Base-by-base conservation (phyloP, 441 rosid species). In the Erodium moschatum region DNA sequence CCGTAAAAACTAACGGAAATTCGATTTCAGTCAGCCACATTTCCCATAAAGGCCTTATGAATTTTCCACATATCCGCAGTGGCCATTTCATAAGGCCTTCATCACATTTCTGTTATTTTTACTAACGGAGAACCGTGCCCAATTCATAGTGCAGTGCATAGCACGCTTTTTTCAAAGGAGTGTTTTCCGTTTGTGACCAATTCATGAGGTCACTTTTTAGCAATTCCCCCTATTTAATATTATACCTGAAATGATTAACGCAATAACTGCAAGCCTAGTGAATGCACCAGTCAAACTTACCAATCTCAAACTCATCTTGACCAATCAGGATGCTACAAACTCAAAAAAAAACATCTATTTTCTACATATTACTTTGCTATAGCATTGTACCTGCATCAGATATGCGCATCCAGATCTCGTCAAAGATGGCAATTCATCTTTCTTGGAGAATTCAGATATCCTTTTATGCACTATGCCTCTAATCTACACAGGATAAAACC, bases 341-440 rank as follows among this genome's bases (percentile, higher is more conserved):
- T 6, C 38, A 8, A 19, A 21, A 58, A 18, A 58, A 18, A 24
- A 2, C 27, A 58, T 6, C 29, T 9, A 58, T 20, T 58, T 66
- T 40, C 65, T 33, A 54, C 12, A 63, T 29, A 65, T 20, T 13
- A 18, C 61, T 31, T 24, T 20, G 11, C 40, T 65, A 52, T 35
- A 58, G 12, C 16, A 75, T 70, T 64, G 24, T 84, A 92, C 98
- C 96, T 88, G 97, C 89, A 87, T 90, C 69, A 93, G 83, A 77
- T 93, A 93, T 71, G 97, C 94, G 81, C 98, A 94, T 68, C 98
- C 97, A 56, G 97, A 87, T 84, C 98, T 88, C 46, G 97, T 94
- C 85, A 94, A 83, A 19, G 96, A 87, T 65, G 97, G 93, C 83
- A 94, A 82, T 52, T 90, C 84, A 82, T 94, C 96, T 77, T 87